A percentile compares a stretch with the other conserved stretches of the same genome.
These are phyloP conservation scores for Flaveria linearis DNA, from an alignment of 129 eudicot species.

Conservation along the genomic window DNA sequence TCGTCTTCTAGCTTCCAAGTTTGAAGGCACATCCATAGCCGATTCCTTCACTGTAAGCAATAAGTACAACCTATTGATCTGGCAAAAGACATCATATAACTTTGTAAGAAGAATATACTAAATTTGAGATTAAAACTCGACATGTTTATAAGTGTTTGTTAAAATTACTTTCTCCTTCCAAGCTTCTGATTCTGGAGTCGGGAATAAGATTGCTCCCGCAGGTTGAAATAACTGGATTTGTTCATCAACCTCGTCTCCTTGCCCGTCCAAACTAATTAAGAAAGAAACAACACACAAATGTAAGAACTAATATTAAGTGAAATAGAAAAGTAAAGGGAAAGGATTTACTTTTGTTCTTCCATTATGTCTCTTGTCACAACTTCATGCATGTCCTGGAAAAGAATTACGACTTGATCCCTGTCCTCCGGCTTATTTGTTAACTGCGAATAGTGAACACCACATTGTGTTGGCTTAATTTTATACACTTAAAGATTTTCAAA, in stretches of 20 bases:
- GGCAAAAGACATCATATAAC: conserved; percentile 25
- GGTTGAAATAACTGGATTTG: conserved; percentile 92
- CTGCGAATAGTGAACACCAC: conserved; percentile 39
- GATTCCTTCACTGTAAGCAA: conserved; percentile 90
- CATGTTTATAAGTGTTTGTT: not conserved
- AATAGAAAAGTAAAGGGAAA: not conserved
- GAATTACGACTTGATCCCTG: conserved; percentile 93
- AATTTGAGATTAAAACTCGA: not conserved
- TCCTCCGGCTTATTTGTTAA: conserved; percentile 83
- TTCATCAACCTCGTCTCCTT: conserved; percentile 71
- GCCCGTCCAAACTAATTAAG: conserved; percentile 59
- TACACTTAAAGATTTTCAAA: not conserved
- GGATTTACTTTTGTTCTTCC: conserved; percentile 81
- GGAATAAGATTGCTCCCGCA: conserved; percentile 87
- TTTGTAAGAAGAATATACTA: conserved; percentile 20
- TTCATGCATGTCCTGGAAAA: conserved; percentile 97
- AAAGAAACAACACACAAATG: not conserved
- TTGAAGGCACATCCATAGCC: conserved; percentile 91
- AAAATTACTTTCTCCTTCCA: conserved; percentile 88
- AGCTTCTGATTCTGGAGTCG: conserved; percentile 84
- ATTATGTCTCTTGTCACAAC: conserved; percentile 94
- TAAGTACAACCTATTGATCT: conserved; percentile 83
- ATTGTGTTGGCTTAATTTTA: conserved; percentile 4
- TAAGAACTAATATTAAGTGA: not conserved
- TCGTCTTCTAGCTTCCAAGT: conserved; percentile 80